A percentile compares a stretch with the other conserved stretches of the same genome.
phyloP scores from a whole-genome alignment of 1,284 basidiomycete genomes.

The Ganoderma lingzhi region DNA sequence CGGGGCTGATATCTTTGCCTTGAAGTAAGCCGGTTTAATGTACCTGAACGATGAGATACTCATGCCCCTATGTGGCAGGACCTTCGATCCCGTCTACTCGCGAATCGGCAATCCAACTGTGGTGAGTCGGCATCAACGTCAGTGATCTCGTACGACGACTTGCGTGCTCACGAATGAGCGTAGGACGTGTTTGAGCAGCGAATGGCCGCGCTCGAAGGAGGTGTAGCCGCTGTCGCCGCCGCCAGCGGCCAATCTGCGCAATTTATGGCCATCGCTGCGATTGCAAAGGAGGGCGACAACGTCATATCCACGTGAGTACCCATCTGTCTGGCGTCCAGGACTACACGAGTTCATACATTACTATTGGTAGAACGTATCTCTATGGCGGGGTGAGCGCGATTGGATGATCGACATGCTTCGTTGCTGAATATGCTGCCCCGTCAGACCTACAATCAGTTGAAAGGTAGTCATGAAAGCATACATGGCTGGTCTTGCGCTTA shows the following conservation, averaged over 20 bases:
- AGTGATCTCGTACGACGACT: too few species aligned
- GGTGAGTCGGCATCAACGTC: conserved; percentile 46
- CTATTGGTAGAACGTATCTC: conserved; percentile 55
- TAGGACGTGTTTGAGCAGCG: conserved; percentile 88
- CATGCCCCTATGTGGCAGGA: conserved; percentile 42
- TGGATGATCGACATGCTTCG: conserved; percentile 6
- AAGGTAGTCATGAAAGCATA: conserved; percentile 53
- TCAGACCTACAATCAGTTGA: conserved; percentile 89
- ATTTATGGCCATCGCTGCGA: conserved; percentile 75
- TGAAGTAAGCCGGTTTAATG: conserved; percentile 53
- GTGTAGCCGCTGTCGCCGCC: conserved; percentile 81
- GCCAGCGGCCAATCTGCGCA: conserved; percentile 86
- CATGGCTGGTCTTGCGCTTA: neutral
- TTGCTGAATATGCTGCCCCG: neutral
- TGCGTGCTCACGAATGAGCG: neutral
- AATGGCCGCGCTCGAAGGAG: conserved; percentile 86
- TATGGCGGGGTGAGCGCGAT: conserved; percentile 67
- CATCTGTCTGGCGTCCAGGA: conserved; percentile 32
- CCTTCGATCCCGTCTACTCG: conserved; percentile 79
- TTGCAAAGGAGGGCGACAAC: conserved; percentile 79
- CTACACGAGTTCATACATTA: neutral
- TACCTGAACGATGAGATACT: neutral
- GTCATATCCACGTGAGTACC: conserved; percentile 72
- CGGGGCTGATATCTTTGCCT: conserved; percentile 82
- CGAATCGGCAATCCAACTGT: conserved; percentile 88